These are phyloP conservation scores for Przewalskia tangutica DNA, from an alignment of 257 asterid genomes.

Conservation along the genomic window DNA sequence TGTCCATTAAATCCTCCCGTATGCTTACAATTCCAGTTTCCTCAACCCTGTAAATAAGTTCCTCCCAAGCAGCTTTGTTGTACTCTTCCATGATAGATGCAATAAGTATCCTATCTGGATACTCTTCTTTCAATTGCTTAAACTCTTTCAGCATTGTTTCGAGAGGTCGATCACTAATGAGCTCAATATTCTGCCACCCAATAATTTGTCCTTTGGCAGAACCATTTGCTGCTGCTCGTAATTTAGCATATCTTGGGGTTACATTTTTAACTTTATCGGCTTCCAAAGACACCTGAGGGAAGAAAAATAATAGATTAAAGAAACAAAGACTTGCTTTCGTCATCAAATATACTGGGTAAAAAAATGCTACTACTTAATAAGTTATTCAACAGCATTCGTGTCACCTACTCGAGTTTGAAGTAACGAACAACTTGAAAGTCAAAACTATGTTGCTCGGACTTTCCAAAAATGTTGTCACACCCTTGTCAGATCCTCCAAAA, in stretches of 20 bases:
- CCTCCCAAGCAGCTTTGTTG: conserved; percentile 84
- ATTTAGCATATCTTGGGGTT: conserved; percentile 86
- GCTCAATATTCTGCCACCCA: conserved; percentile 94
- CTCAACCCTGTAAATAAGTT: conserved; percentile 80
- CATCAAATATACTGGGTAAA: background rate
- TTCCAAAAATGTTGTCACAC: too few relatives aligned
- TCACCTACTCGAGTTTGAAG: background rate
- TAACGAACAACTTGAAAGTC: background rate
- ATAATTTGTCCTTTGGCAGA: conserved; percentile 79
- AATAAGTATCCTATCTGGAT: conserved; percentile 85
- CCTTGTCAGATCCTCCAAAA: too few relatives aligned
- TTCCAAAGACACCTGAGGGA: conserved; percentile 69
- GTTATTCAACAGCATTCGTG: background rate
- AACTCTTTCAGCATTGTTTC: conserved; percentile 90
- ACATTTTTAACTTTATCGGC: conserved; percentile 87
- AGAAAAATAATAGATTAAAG: background rate
- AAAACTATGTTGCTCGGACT: too few relatives aligned
- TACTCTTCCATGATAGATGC: conserved; percentile 98
- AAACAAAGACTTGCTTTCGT: background rate
- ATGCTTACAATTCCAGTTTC: conserved; percentile 81
- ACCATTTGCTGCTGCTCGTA: conserved; percentile 72
- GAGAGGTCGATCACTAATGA: conserved; percentile 85
- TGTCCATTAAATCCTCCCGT: background rate
- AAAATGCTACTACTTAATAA: background rate
- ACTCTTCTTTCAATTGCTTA: conserved; percentile 71